These are phyloP conservation scores for Microbotryum intermedium DNA, from an alignment of 1,284 basidiomycete genomes.

Conservation along the genomic window DNA sequence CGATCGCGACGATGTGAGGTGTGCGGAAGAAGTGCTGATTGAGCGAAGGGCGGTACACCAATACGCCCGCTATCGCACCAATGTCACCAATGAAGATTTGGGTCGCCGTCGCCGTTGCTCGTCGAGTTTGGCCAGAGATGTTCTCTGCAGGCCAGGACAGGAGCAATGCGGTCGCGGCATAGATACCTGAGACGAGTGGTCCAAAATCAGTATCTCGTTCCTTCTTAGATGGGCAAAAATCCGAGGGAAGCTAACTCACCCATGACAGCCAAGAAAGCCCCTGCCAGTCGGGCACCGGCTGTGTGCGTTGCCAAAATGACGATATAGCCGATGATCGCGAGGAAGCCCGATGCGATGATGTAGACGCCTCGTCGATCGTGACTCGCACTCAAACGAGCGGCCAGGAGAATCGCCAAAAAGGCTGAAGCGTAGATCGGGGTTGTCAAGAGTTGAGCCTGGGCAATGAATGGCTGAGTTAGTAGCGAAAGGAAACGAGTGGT, in stretches of 20 bases:
- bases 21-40: slow-evolving; percentile 46
- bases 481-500: too few relatives aligned
- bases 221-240: too few relatives aligned
- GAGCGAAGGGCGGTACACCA: slow-evolving; percentile 38
- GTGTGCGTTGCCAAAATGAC: slow-evolving; percentile 50
- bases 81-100: slow-evolving; percentile 60
- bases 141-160: slow-evolving; percentile 57
- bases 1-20: slow-evolving; percentile 54
- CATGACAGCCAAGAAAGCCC: slow-evolving; percentile 52
- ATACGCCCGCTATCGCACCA: slow-evolving; percentile 51
- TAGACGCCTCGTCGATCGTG: slow-evolving; percentile 50
- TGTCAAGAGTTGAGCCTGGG: slow-evolving; percentile 54
- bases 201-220: too few relatives aligned
- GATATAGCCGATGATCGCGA: slow-evolving; percentile 58
- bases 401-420: slow-evolving; percentile 37
- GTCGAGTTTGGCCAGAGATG: slow-evolving; percentile 60
- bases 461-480: too few relatives aligned
- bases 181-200: too few relatives aligned
- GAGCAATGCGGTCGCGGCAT: slow-evolving; percentile 9
- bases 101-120: slow-evolving; percentile 56
- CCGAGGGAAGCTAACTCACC: slow-evolving; percentile 41
- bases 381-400: slow-evolving; percentile 51
- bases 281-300: slow-evolving; percentile 54
- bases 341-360: slow-evolving; percentile 49
- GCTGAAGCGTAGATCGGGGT: slow-evolving; percentile 45